Conservation (phyloP, 2,329 filamentous ascomycete genomes). For the Ophiosphaerella narmari region DNA sequence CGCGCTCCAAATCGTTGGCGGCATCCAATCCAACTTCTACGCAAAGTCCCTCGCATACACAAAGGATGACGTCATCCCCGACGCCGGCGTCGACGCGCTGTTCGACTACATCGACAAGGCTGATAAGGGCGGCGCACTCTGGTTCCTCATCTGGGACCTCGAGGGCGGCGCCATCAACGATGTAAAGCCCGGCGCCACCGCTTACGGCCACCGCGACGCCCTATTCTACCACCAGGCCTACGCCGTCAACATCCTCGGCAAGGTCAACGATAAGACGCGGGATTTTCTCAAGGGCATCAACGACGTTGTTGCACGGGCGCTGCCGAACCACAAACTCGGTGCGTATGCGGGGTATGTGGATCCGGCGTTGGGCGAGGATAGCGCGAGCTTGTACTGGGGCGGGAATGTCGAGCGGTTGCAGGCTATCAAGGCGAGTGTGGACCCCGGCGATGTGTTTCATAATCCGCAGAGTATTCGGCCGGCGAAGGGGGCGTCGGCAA, state of each 20-base stretch:
- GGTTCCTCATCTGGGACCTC: conserved; percentile 44
- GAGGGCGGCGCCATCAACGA: conserved; percentile 42
- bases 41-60: conserved; percentile 43
- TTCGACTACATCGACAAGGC: conserved; percentile 38
- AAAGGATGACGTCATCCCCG: conserved; percentile 34
- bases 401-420: conserved; percentile 42
- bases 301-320: conserved; percentile 37
- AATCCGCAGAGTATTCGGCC: conserved; percentile 43
- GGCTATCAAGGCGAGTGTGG: conserved; percentile 46
- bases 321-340: conserved; percentile 45
- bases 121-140: conserved; percentile 39
- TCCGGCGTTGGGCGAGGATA: conserved; percentile 49
- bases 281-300: conserved; percentile 50
- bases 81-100: conserved; percentile 35
- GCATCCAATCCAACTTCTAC: conserved; percentile 41
- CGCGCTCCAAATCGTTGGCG: conserved; percentile 34
- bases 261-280: conserved; percentile 42
- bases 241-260: conserved; percentile 38
- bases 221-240: conserved; percentile 47
- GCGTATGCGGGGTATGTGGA: conserved; percentile 61
- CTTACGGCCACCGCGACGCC: conserved; percentile 40
- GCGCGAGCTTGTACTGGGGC: conserved; percentile 55
- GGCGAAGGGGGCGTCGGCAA: conserved; percentile 9
- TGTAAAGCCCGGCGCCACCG: conserved; percentile 35
- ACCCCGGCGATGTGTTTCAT: conserved; percentile 45